These are phyloP conservation scores for Choiromyces venosus DNA, from an alignment of 495 filamentous ascomycete species.

Conservation along the genomic window DNA sequence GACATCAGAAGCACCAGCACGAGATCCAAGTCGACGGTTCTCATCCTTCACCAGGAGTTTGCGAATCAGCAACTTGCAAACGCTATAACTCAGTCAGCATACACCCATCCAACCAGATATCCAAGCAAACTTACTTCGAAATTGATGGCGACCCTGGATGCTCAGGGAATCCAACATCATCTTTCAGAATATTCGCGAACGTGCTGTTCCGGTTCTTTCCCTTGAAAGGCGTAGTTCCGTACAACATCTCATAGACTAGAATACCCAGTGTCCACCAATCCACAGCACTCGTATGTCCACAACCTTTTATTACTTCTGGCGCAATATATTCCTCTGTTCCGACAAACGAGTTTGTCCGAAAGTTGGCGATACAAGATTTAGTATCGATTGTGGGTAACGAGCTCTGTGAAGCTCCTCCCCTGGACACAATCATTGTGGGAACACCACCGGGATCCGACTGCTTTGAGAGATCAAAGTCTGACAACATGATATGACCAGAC, in stretches of 20 bases:
- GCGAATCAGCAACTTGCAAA: slow-evolving; percentile 94
- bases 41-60: slow-evolving; percentile 98
- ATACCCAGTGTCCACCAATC: slow-evolving; percentile 99
- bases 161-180: slow-evolving; percentile 93
- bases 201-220: slow-evolving; percentile 98
- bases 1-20: slow-evolving; percentile 92
- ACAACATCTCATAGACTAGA: slow-evolving; percentile 98
- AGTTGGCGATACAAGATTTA: slow-evolving; percentile 96
- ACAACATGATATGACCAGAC: slow-evolving; percentile 98
- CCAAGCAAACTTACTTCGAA: slow-evolving; percentile 64
- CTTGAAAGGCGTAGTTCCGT: slow-evolving; percentile 97
- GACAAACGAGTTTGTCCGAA: slow-evolving; percentile 96
- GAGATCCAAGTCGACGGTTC: slow-evolving; percentile 85
- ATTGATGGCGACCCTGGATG: slow-evolving; percentile 75
- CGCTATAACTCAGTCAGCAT: slow-evolving; percentile 48
- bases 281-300: slow-evolving; percentile 94
- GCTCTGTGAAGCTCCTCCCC: slow-evolving; percentile 71
- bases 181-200: slow-evolving; percentile 92
- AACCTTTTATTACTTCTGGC: slow-evolving; percentile 96
- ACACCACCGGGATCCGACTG: slow-evolving; percentile 94
- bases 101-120: neutral
- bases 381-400: slow-evolving; percentile 93
- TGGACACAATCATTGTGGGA: slow-evolving; percentile 92
- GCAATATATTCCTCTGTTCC: slow-evolving; percentile 99
- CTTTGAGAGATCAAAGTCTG: slow-evolving; percentile 96